Base-by-base conservation (phyloP, 2,329 filamentous ascomycete species). In the Coniella vitis region DNA sequence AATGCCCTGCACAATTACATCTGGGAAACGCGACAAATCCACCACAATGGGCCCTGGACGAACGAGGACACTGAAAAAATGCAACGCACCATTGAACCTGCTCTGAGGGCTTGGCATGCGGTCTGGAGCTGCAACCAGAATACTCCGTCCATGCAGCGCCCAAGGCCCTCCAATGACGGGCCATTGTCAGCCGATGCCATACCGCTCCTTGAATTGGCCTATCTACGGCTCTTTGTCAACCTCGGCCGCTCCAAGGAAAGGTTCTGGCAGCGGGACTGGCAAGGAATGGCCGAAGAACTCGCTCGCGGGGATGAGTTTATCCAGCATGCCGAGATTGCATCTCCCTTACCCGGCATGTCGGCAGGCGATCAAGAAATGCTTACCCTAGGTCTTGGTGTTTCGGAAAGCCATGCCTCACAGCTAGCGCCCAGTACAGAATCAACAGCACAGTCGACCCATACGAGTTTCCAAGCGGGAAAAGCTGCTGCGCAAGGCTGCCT, bases 1-100 rank as follows among this genome's bases (percentile, higher is more conserved):
- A 91, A 95, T 62, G 90, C 93, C 3, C 74, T 97, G 20, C 93
- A 97, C 69, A 96, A 96, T 58, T 96, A 95, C 65, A 96, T 97
- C 38, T 97, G 93, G 93, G 91, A 97, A 67, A 96, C 90, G 0
- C 79, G 91, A 20, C 90, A 95, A 66, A 77, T 90, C 45, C 90
- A 96, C 58, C 84, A 90, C 58, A 90, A 87, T 58, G 84, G 89
- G 54, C 75, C 89, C 42, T 96, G 91, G 91, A 95, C 90, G 2
- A 81, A 84, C 31, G 85, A 91, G 56, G 91, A 97, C 66, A 95
- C 89, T 0, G 90, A 97, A 57, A 89, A 90, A 55, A 95, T 97
- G 90, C 90, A 96, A 63, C 81, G 86, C 2, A 90, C 95, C 61
- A 94, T 97, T 50, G 90, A 96, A 64, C 91, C 91, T 10, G 91